Conservation (phyloP, 768 basidiomycete species). For the Lactarius quietus region DNA sequence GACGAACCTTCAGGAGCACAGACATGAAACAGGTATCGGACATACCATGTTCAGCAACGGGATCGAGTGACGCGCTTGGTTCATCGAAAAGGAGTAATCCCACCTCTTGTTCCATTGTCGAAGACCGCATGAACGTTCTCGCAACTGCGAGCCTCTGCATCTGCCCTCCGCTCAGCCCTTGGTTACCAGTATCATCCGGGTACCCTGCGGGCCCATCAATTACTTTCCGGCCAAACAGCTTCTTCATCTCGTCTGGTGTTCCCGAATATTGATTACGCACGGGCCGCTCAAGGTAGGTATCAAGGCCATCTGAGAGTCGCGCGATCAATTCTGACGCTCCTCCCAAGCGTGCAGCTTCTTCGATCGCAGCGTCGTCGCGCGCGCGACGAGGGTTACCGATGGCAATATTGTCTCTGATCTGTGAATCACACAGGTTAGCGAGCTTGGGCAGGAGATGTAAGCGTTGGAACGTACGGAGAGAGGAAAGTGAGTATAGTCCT, state of each 20-base stretch:
- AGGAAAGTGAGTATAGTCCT: slow-evolving; percentile 79
- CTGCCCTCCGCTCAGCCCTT: slow-evolving; percentile 60
- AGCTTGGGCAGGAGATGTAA: background rate
- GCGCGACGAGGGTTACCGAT: slow-evolving; percentile 61
- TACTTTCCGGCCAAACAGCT: slow-evolving; percentile 59
- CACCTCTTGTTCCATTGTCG: slow-evolving; percentile 42
- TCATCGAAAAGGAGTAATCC: slow-evolving; percentile 69
- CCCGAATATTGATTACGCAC: slow-evolving; percentile 65
- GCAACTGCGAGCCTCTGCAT: slow-evolving; percentile 75
- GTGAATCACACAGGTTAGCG: background rate
- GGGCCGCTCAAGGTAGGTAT: slow-evolving; percentile 67
- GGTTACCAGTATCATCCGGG: background rate
- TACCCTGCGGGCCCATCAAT: background rate
- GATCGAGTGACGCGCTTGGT: slow-evolving; percentile 70
- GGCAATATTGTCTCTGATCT: slow-evolving; percentile 78
- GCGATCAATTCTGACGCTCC: slow-evolving; percentile 66
- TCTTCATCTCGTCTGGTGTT: slow-evolving; percentile 60
- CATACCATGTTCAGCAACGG: slow-evolving; percentile 67
- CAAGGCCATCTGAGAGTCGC: slow-evolving; percentile 60
- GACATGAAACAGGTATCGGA: background rate
- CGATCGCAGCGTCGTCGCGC: slow-evolving; percentile 52
- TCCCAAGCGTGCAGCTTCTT: slow-evolving; percentile 63
- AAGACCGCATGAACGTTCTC: slow-evolving; percentile 68
- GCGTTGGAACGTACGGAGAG: slow-evolving; percentile 50
- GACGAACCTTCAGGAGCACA: background rate